Conservation (phyloP, 345 rosid genomes). For the Populus pruinosa region DNA sequence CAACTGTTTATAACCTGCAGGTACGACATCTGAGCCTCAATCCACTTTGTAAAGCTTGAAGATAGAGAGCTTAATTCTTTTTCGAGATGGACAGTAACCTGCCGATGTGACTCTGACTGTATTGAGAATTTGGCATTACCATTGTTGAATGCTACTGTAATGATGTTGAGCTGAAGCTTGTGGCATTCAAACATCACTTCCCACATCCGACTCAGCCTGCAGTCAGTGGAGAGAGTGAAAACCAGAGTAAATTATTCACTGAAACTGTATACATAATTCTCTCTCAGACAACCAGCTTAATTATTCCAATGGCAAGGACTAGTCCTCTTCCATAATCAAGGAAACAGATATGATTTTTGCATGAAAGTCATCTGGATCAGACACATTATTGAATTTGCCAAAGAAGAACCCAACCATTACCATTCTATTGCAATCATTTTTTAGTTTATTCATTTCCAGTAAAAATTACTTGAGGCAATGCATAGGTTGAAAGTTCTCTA, state of each 20-base stretch:
- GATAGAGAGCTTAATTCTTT: conserved; percentile 52
- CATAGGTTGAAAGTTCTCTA: neutral
- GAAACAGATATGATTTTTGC: neutral
- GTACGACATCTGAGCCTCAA: conserved; percentile 64
- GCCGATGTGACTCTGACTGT: conserved; percentile 62
- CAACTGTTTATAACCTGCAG: conserved; percentile 61
- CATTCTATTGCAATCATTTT: neutral
- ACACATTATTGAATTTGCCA: neutral
- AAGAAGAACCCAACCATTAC: neutral
- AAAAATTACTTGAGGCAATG: neutral
- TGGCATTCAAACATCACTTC: conserved; percentile 90
- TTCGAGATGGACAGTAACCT: conserved; percentile 62
- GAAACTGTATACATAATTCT: neutral
- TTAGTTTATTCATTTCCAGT: neutral
- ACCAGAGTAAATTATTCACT: neutral
- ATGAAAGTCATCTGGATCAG: neutral
- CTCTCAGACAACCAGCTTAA: neutral
- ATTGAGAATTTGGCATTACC: conserved; percentile 43
- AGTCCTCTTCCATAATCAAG: neutral
- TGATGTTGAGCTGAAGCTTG: conserved; percentile 59
- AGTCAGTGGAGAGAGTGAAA: conserved; percentile 5
- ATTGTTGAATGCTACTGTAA: conserved; percentile 46
- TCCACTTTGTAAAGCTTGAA: conserved; percentile 75
- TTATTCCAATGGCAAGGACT: neutral
- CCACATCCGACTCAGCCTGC: conserved; percentile 96